Base-by-base conservation (phyloP, 768 basidiomycete species). In the Amanita rimosa region DNA sequence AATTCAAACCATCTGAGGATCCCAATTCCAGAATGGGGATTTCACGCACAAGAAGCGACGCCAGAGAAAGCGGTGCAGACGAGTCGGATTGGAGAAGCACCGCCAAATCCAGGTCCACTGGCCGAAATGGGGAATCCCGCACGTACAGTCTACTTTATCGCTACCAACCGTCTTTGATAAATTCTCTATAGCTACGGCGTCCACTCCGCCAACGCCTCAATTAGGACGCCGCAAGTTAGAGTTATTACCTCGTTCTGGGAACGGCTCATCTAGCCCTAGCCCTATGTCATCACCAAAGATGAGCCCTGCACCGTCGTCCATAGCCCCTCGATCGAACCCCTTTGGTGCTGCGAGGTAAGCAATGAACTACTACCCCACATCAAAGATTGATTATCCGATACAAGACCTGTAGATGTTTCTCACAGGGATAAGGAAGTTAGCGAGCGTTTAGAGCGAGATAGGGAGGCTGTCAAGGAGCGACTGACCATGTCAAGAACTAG, bases 361-460 rank as follows among this genome's bases (percentile, higher is more conserved):
- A 21, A n/a, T 13, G 26, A 16, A 22, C 39, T 47, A 43, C 39
- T 16, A 17, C 26, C 21, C 38, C 38, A 10, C 13, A 42, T 53
- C 52, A 48, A 52, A 49, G 45, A 24, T 43, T 26, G 33, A 36
- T 35, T 27, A 19, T 41, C 22, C 21, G n/a, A n/a, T 5, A 26
- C n/a, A 48, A 89, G 86, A 57, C 92, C 95, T 10, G 85, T 97
- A 17, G 93, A 98, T 61, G 81, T 85, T 14, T 71, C 83, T 29
- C 68, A 74, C 0, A 77, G 79, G 46, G 93, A 97, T 58, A 82
- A 78, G 48, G 83, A 79, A 60, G 79, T 91, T 7, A 65, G 78
- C 26, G 78, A 86, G 40, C 79, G 82, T 26, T 62, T 90, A 34
- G 81, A 85, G 55, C 76, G 76, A 53, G 83, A 85, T 22, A 74